Evolutionary conservation across 768 basidiomycete genomes (phyloP).

Genomic region (Amanita pseudoporphyria): DNA sequence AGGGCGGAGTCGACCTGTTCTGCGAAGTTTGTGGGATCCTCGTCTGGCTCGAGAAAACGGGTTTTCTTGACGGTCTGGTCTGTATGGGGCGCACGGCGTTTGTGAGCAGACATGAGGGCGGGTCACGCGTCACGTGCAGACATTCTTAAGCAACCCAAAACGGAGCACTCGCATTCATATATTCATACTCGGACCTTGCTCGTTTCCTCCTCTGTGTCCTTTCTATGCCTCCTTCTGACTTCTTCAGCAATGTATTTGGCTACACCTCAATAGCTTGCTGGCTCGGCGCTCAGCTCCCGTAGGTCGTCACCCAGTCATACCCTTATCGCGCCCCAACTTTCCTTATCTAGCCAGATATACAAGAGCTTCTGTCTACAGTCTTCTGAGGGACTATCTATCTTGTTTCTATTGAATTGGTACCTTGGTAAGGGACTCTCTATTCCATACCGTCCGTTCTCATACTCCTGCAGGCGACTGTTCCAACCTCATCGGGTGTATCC

Average conservation of each 20-base stretch:
- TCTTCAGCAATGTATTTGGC: constrained; percentile 57
- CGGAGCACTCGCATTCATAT: too few species aligned
- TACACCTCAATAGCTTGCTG: constrained; percentile 68
- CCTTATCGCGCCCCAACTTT: constrained; percentile 1
- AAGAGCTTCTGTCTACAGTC: constrained; percentile 70
- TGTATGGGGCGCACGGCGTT: constrained; percentile 21
- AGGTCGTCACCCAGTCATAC: constrained; percentile 23
- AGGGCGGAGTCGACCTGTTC: constrained; percentile 71
- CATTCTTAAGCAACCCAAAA: neutral
- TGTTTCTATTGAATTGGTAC: constrained; percentile 91
- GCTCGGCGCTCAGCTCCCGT: constrained; percentile 88
- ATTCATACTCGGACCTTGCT: constrained; percentile 7
- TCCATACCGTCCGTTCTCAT: constrained; percentile 3
- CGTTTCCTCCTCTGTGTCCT: constrained; percentile 12
- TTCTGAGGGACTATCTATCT: constrained; percentile 85
- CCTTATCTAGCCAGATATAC: constrained; percentile 58
- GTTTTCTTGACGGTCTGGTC: constrained; percentile 50
- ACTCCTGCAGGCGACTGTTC: constrained; percentile 69
- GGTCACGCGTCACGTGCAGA: neutral
- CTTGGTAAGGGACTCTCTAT: constrained; percentile 45
- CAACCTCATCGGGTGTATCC: constrained; percentile 83
- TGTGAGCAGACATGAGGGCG: constrained; percentile 25
- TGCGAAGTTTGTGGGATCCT: constrained; percentile 68
- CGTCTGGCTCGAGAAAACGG: constrained; percentile 68
- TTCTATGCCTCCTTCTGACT: constrained; percentile 20